phyloP scores from a whole-genome alignment of 2,329 filamentous ascomycete species.

The Talaromyces atroroseus region DNA sequence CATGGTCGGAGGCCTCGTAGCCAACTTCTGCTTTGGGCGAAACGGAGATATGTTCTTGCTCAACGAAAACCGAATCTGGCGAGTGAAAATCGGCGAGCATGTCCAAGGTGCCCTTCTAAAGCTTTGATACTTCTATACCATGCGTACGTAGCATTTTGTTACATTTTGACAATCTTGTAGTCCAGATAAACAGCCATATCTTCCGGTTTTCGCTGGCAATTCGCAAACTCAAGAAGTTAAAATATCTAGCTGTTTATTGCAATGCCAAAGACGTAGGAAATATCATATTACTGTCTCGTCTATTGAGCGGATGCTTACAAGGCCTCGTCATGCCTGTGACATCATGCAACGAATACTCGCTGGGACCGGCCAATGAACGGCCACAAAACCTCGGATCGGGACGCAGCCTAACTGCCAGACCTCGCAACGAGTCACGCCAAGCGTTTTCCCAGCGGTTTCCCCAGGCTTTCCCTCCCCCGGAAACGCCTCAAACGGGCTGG shows the following conservation, averaged over 20 bases:
- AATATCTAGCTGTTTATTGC: no score
- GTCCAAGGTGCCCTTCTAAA: not conserved
- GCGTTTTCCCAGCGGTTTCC: no score
- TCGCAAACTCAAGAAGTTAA: no score
- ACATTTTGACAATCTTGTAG: no score
- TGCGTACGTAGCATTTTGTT: no score
- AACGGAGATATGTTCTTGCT: conserved; percentile 36
- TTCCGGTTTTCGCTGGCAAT: no score
- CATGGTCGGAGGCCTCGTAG: conserved; percentile 43
- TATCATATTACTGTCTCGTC: no score
- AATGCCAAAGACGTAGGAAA: no score
- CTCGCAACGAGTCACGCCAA: not conserved
- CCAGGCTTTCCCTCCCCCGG: no score
- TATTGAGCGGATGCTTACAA: no score
- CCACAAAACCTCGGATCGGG: not conserved
- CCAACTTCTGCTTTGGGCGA: conserved; percentile 49
- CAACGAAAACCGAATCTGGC: conserved; percentile 42
- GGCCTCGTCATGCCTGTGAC: not conserved
- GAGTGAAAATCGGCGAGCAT: not conserved
- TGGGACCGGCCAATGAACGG: not conserved
- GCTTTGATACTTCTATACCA: not conserved
- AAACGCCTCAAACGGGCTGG: no score
- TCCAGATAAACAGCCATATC: no score
- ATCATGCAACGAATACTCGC: not conserved
- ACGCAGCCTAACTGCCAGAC: not conserved